phyloP scores from a whole-genome alignment of 2,329 filamentous ascomycete genomes.

The Ascochyta fabae region DNA sequence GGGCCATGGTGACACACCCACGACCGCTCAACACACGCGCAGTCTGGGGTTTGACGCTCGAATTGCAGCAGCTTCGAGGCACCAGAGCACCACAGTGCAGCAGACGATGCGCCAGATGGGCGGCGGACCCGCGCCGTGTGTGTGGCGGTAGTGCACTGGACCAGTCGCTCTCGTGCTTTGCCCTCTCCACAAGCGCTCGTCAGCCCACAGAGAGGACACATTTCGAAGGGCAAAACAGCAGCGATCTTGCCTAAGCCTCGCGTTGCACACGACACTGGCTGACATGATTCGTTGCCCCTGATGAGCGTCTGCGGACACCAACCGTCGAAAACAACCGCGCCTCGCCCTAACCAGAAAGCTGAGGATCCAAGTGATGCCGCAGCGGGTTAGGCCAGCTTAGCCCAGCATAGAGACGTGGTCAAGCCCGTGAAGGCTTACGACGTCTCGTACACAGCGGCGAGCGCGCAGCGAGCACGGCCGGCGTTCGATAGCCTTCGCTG shows the following conservation, averaged over 20 bases:
- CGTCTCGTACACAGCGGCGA: constrained; percentile 24
- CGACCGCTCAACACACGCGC: constrained; percentile 24
- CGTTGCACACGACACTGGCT: constrained; percentile 18
- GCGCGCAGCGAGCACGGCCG: constrained; percentile 36
- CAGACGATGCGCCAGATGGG: constrained; percentile 13
- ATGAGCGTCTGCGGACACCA: constrained; percentile 11
- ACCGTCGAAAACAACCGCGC: constrained; percentile 31
- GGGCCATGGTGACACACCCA: constrained; percentile 32
- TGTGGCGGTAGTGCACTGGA: constrained; percentile 22
- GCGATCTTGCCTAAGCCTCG: constrained; percentile 26
- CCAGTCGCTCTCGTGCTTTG: constrained; percentile 18
- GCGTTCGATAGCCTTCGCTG: constrained; percentile 46
- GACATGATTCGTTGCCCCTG: constrained; percentile 22
- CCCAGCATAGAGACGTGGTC: constrained; percentile 14
- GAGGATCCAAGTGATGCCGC: constrained; percentile 26
- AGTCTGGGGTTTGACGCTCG: constrained; percentile 35
- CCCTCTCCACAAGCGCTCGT: constrained; percentile 25
- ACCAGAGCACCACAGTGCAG: constrained; percentile 23
- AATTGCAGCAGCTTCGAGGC: constrained; percentile 39
- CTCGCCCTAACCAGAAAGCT: constrained; percentile 39
- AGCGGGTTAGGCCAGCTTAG: constrained; percentile 28
- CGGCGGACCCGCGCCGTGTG: constrained; percentile 14
- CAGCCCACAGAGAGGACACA: constrained; percentile 30
- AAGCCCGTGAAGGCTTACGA: constrained; percentile 41
- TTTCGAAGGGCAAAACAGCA: constrained; percentile 20